These are phyloP conservation scores for Atkinsonella texensis DNA, from an alignment of 2,329 filamentous ascomycete genomes.

Conservation along the genomic window DNA sequence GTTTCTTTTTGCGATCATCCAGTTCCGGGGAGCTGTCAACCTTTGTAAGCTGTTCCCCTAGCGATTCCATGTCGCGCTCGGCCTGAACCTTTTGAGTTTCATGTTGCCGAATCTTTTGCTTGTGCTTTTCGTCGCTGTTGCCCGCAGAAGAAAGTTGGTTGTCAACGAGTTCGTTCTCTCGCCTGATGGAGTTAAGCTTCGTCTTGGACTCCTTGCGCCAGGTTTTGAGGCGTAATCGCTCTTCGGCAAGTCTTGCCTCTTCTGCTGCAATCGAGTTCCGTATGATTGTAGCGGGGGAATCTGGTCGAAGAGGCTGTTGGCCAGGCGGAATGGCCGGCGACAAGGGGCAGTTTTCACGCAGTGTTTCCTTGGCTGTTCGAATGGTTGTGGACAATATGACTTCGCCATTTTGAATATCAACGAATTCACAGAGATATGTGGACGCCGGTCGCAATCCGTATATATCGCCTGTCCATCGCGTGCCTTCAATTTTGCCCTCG, in stretches of 20 bases:
- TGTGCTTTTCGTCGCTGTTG: conserved; percentile 63
- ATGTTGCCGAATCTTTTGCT: conserved; percentile 64
- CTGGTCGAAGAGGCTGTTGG: conserved; percentile 55
- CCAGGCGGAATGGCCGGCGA: conserved; percentile 24
- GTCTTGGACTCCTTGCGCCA: conserved; percentile 65
- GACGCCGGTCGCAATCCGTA: conserved; percentile 58
- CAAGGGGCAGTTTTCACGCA: conserved; percentile 20
- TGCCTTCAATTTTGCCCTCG: conserved; percentile 21
- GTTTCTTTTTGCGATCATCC: conserved; percentile 40
- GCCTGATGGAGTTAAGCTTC: conserved; percentile 53
- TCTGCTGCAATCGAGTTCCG: conserved; percentile 64
- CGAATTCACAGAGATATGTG: conserved; percentile 69
- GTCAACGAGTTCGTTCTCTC: conserved; percentile 60
- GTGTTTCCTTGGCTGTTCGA: conserved; percentile 44
- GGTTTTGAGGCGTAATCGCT: conserved; percentile 56
- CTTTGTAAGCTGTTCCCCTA: conserved; percentile 48
- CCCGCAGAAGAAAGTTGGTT: conserved; percentile 56
- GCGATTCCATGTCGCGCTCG: conserved; percentile 40
- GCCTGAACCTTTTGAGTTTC: conserved; percentile 59
- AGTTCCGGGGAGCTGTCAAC: conserved; percentile 55
- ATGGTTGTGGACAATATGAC: conserved; percentile 62
- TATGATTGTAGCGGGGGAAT: conserved; percentile 65
- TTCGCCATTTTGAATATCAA: conserved; percentile 52
- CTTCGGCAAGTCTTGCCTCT: conserved; percentile 58
- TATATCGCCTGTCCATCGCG: conserved; percentile 60